Evolutionary conservation across 2,329 filamentous ascomycete genomes (phyloP), one percentile per base, ranked within the genome.

Genomic region (Harringtonia aguacate): DNA sequence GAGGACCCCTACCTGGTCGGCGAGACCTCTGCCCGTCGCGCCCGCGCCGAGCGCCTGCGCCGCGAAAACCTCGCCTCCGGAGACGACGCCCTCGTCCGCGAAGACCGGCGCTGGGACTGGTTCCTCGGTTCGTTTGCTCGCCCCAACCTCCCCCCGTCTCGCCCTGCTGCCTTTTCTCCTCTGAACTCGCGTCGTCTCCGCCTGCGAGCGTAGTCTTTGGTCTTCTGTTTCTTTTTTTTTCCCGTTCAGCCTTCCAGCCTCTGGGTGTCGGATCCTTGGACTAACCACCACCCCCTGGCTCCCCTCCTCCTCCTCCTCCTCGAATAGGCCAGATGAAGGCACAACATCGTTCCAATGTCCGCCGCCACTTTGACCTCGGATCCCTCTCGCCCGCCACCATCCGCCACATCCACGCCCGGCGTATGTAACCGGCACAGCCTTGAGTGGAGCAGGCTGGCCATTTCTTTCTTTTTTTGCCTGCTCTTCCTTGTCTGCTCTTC

Each of bases 1-100:
- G 81, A 85, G 59, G 81, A 84, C 51, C 80, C 79, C 1, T 71
- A 79, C 45, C 63, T 84, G 10, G 81, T 84, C 2, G 81, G 81
- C 29, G 79, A 83, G 60, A 69, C 70, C 41, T 80, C 79, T 4
- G 81, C 81, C 3, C 65, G 67, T 10, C 60, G 68, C 48, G 77
- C 78, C 8, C 66, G 75, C 36, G 61, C 63, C n/a, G 73, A 75
- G 54, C 67, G 80, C 48, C 58, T 81, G 24, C 68, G 68, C n/a
- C 63, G 71, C 42, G 73, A 81, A 60, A 68, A 65, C 33, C 42
- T 38, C 14, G 9, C 7, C 8, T 36, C 46, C 3, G 68, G 68
- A 1, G 71, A 73, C 22, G 73, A 75, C 46, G 60, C 77, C 35
- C 60, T 82, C 44, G 59, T 72, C 36, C 63, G 67, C 28, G 76